phyloP scores from a whole-genome alignment of 768 basidiomycete species.

The Paxillus involutus region DNA sequence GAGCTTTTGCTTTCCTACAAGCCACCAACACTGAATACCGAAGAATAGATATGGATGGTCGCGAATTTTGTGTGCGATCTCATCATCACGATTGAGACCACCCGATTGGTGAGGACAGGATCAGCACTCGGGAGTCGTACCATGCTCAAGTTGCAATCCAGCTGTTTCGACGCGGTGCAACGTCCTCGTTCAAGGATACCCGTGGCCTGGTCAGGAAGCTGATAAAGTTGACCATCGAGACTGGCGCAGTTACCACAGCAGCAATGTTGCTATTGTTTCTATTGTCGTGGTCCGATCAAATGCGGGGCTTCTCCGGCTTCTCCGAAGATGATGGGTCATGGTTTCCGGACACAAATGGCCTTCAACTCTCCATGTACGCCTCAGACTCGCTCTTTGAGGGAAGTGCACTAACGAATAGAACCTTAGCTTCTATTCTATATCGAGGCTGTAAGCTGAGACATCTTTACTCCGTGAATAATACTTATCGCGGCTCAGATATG shows the following conservation, averaged over 20 bases:
- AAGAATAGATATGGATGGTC: too few relatives aligned
- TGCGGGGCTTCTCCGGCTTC: too few relatives aligned
- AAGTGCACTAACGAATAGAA: neutral
- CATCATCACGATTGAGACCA: neutral
- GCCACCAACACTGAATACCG: too few relatives aligned
- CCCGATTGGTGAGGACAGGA: too few relatives aligned
- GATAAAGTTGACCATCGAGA: constrained; percentile 1
- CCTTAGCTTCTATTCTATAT: neutral
- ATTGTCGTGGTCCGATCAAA: neutral
- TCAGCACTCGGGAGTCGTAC: too few relatives aligned
- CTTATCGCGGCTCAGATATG: constrained; percentile 3
- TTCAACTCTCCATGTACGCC: too few relatives aligned
- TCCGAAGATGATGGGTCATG: too few relatives aligned
- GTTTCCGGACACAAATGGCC: too few relatives aligned
- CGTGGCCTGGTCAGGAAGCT: neutral
- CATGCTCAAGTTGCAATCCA: neutral
- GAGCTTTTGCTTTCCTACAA: too few relatives aligned
- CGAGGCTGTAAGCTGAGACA: neutral
- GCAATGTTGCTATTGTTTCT: neutral
- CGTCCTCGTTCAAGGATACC: neutral
- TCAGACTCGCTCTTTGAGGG: too few relatives aligned
- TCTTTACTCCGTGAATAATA: too few relatives aligned
- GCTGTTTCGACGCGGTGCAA: neutral
- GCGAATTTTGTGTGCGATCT: neutral
- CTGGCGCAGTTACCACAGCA: neutral